Conservation (phyloP, 202 grass and related monocot species). For the Panicum virgatum region DNA sequence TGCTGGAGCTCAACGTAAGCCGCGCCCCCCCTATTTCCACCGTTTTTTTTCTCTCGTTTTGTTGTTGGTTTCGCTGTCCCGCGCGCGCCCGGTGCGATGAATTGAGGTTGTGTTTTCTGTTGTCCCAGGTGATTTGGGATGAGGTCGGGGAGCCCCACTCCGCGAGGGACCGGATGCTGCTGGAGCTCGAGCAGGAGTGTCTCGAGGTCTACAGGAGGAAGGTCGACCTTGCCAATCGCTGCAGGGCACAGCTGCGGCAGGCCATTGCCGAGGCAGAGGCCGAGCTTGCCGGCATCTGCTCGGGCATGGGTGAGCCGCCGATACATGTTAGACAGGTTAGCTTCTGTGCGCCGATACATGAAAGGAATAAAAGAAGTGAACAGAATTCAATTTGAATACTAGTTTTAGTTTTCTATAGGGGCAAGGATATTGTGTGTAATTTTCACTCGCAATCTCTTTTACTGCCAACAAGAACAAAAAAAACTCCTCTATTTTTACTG, state of each 20-base stretch:
- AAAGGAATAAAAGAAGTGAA: not conserved
- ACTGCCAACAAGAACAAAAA: not conserved
- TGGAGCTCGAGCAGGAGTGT: slow-evolving; percentile 88
- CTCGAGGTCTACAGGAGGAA: slow-evolving; percentile 79
- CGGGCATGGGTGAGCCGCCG: slow-evolving; percentile 66
- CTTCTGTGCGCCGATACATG: no score
- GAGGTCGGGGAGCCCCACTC: slow-evolving; percentile 73
- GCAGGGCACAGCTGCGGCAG: slow-evolving; percentile 70
- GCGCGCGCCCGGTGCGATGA: not conserved
- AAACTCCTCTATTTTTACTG: not conserved
- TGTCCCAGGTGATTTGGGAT: slow-evolving; percentile 79
- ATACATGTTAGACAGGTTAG: slow-evolving; percentile 69
- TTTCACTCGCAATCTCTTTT: not conserved
- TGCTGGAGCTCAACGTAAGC: slow-evolving; percentile 71
- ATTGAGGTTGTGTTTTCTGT: slow-evolving; percentile 1
- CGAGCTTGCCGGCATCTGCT: slow-evolving; percentile 72
- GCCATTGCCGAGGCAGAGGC: slow-evolving; percentile 80
- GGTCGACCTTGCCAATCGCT: slow-evolving; percentile 70
- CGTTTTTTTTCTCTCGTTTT: not conserved
- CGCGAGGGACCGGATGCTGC: slow-evolving; percentile 67
- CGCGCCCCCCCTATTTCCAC: not conserved
- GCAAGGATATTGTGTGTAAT: not conserved
- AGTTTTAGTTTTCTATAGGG: not conserved
- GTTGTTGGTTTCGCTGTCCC: not conserved
- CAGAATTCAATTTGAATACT: not conserved